Conservation (phyloP, 306 rosid genomes). For the Styphnolobium japonicum region DNA sequence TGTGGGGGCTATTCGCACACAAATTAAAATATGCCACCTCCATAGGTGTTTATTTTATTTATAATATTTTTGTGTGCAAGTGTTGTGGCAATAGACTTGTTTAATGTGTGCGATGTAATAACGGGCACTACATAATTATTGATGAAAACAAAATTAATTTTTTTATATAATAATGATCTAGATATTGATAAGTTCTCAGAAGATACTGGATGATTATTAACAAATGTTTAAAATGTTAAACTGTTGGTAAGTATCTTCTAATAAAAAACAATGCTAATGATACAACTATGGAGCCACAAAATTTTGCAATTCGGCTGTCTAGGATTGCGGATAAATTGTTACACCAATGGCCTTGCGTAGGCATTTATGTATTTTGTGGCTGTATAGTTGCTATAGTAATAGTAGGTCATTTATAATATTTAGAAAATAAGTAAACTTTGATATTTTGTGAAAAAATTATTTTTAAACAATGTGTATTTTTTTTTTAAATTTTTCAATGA, state of each 20-base stretch:
- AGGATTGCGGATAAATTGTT: too few species aligned
- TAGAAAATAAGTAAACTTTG: background rate
- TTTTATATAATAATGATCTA: background rate
- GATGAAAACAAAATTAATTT: background rate
- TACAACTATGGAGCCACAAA: background rate
- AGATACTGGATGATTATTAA: background rate
- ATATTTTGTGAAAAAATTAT: background rate
- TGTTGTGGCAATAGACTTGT: background rate
- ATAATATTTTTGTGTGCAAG: constrained; percentile 10
- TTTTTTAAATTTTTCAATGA: background rate
- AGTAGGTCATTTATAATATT: background rate
- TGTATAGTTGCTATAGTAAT: background rate
- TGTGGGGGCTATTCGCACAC: background rate
- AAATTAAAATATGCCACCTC: background rate
- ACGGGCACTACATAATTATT: background rate
- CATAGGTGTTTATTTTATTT: background rate
- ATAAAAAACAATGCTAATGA: background rate
- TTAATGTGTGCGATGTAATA: background rate
- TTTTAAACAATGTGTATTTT: background rate
- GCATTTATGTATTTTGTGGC: background rate
- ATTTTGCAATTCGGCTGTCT: background rate
- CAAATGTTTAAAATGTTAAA: background rate
- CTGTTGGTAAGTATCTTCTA: too few species aligned
- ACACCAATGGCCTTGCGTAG: too few species aligned
- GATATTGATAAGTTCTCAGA: too few species aligned